Evolutionary conservation across 176 grass and related monocot genomes (phyloP).

Genomic region (bread wheat (Triticum aestivum)): DNA sequence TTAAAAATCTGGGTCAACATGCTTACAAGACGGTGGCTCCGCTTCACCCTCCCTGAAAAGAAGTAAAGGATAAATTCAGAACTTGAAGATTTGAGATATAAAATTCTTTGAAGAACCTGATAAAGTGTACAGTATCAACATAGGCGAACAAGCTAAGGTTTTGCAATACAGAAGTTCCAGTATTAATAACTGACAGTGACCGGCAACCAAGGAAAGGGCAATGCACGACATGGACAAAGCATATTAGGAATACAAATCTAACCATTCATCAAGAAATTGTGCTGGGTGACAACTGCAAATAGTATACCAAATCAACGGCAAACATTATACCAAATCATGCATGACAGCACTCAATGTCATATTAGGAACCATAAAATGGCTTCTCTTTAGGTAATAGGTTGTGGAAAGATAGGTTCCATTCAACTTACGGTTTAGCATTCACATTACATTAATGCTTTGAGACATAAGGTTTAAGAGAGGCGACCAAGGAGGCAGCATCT

Average conservation of each 20-base stretch:
- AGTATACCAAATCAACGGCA: slow-evolving; percentile 6
- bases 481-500: neutral
- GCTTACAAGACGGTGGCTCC: slow-evolving; percentile 64
- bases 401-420: slow-evolving; percentile 19
- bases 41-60: slow-evolving; percentile 63
- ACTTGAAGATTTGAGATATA: slow-evolving; percentile 19
- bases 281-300: slow-evolving; percentile 6
- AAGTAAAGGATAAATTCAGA: slow-evolving; percentile 24
- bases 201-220: slow-evolving; percentile 12
- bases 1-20: slow-evolving; percentile 24
- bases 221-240: neutral
- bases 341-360: slow-evolving; percentile 11
- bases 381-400: slow-evolving; percentile 7
- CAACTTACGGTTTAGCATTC: neutral
- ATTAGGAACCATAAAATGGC: neutral
- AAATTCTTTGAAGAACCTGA: neutral
- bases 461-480: slow-evolving; percentile 4
- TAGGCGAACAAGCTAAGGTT: slow-evolving; percentile 7
- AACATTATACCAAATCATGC: slow-evolving; percentile 22
- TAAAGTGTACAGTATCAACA: neutral
- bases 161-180: neutral
- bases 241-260: neutral
- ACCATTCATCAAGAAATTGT: neutral
- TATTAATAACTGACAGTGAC: neutral
- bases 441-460: slow-evolving; percentile 6